Evolutionary conservation across 2,329 filamentous ascomycete genomes (phyloP), one percentile per base, ranked within the genome.

Genomic region (Stachybotrys chlorohalonatus): DNA sequence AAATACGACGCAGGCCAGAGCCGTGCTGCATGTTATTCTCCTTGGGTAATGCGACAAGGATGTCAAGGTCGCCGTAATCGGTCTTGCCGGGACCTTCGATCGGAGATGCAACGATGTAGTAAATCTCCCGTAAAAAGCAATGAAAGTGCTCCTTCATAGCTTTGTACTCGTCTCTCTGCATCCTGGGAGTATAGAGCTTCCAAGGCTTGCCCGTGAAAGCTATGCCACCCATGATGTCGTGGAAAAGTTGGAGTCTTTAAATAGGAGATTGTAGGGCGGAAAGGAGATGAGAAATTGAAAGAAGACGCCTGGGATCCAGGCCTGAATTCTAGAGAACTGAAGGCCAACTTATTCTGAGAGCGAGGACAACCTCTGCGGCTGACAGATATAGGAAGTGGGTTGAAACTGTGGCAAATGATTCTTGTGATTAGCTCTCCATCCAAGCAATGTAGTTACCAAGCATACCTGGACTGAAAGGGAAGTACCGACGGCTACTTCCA

Each of bases 11-110:
- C 8, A 84, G 63, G 1, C 62, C 59, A 17, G 63, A 52, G 2
- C 54, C 47, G 17, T 56, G 57, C 57, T 39, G 47, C 7, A 31
- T 9, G 49, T 16, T 46, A 1, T 58, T 47, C 5, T 55, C 31
- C 16, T 59, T 64, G 15, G 71, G 68, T 36, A 66, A 64, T 0
- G 73, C 71, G 1, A 89, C 77, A 1, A 90, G 68, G 56, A 92
- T 75, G 68, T 94, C 89, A 45, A 95, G 72, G 59, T 94, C 90
- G 17, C 89, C 90, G 62, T 83, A 79, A 60, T 84, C 80, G 0
- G 59, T 47, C 68, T 94, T 94, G 1, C 67, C 84, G 0, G 89
- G 88, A 0, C 81, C 86, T 60, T 90, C 86, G 31, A 86, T 79
- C 0, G 87, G 84, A 0, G 79, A 75, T 1, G 75, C 78, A 5